Evolutionary conservation across 2,329 filamentous ascomycete species (phyloP), one percentile per base, ranked within the genome.

Genomic region (Alternaria panax): DNA sequence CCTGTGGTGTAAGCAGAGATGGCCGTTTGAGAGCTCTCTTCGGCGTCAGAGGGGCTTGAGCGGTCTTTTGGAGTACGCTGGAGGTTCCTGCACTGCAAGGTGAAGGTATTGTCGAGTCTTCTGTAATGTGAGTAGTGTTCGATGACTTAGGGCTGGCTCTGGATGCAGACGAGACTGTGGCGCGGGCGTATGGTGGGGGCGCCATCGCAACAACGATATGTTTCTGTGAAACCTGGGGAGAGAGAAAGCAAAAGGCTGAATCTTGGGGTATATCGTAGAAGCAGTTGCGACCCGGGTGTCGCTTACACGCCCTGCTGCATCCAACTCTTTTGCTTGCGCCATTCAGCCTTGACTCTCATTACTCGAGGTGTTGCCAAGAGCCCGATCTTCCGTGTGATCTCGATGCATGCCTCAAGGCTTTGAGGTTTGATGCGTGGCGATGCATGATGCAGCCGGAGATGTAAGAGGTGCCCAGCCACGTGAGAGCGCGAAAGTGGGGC

Each of bases 401-500:
- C 8, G 8, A 34, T n/a, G 14, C 30, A n/a, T 30, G 30, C 30
- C 22, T 36, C 22, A 24, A 36, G 8, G 45, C 30, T 48, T 24
- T 11, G 45, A 36, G 24, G 34, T 47, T 25, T 12, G 40, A 42
- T 34, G 51, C 18, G 22, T 40, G 43, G 24, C n/a, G 32, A 38
- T 16, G 54, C 34, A 16, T 41, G 14, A 32, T 55, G 6, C 5
- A 24, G 11, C 9, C 12, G 16, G 32, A 41, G 34, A 38, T 28
- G 5, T 38, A 12, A 59, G 48, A 42, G 36, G 24, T 22, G 36
- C 41, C 12, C 12, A 9, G 20, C 36, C 62, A 63, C 62, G 64
- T 70, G 69, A 66, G 27, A 54, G 38, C 69, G 71, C 53, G 70
- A 50, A 58, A 41, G 65, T 65, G 60, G 60, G 53, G 59, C 70